These are phyloP conservation scores for Podila verticillata DNA, from an alignment of 192 early-diverging fungal species.

Conservation along the genomic window DNA sequence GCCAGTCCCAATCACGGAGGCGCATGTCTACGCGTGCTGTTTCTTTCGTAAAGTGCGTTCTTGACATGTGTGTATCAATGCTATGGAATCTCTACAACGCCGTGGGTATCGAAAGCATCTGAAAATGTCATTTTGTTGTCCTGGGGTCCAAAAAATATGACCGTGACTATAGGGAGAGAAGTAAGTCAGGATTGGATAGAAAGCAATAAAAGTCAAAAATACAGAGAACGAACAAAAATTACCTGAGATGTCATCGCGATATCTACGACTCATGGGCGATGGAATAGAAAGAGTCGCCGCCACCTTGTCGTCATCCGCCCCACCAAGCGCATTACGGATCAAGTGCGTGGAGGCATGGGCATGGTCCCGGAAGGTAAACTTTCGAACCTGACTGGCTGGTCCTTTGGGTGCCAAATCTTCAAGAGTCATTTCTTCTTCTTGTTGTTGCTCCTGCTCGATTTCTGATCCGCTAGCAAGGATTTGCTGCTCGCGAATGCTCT, in stretches of 20 bases:
- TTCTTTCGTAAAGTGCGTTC: too few relatives aligned
- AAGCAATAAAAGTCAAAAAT: not conserved
- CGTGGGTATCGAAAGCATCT: slow-evolving; percentile 2
- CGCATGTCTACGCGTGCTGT: too few relatives aligned
- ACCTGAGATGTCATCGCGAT: slow-evolving; percentile 86
- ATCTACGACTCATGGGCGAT: slow-evolving; percentile 68
- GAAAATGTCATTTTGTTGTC: slow-evolving; percentile 21
- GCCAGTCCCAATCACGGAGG: too few relatives aligned
- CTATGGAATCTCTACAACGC: not conserved
- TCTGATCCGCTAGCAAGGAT: not conserved
- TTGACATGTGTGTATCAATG: not conserved
- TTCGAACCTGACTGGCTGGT: slow-evolving; percentile 10
- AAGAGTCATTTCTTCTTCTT: slow-evolving; percentile 34
- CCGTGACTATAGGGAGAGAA: slow-evolving; percentile 16
- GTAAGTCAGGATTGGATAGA: not conserved
- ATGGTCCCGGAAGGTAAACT: slow-evolving; percentile 55
- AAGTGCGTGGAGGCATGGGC: slow-evolving; percentile 78
- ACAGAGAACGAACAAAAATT: not conserved
- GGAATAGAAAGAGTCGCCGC: slow-evolving; percentile 72
- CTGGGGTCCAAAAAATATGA: slow-evolving; percentile 30
- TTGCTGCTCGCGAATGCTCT: not conserved
- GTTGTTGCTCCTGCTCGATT: not conserved
- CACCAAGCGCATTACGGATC: slow-evolving; percentile 73
- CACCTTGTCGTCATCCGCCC: slow-evolving; percentile 68
- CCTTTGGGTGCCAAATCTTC: slow-evolving; percentile 17